Conservation (phyloP, 78 protist species). For the Trichosphaerium sp. region DNA sequence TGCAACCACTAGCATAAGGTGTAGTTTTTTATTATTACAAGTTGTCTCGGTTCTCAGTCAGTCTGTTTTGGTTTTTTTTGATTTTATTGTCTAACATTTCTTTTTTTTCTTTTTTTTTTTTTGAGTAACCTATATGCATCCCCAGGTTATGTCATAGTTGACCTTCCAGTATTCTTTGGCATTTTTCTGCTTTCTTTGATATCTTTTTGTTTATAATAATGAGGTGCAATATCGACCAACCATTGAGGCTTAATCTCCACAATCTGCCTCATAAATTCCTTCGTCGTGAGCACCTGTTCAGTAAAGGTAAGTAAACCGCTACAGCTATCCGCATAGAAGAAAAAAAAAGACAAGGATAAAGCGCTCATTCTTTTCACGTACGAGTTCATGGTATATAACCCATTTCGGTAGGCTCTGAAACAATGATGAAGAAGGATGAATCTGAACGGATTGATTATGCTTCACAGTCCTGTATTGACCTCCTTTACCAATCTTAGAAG, state of each 20-base stretch:
- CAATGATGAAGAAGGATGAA: conserved; percentile 67
- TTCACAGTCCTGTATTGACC: conserved; percentile 64
- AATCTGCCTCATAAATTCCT: conserved; percentile 81
- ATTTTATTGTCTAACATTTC: too few species aligned
- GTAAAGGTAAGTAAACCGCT: not conserved
- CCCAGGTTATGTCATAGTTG: too few species aligned
- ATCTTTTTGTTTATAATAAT: conserved; percentile 70
- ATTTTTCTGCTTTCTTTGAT: conserved; percentile 34
- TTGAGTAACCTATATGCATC: too few species aligned
- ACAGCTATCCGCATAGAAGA: conserved; percentile 64
- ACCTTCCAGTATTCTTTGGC: conserved; percentile 36
- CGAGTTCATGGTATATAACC: conserved; percentile 85
- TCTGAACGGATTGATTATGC: conserved; percentile 52
- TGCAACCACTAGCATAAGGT: too few species aligned
- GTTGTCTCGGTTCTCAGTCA: too few species aligned
- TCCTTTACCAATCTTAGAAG: conserved; percentile 36
- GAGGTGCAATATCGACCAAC: conserved; percentile 96
- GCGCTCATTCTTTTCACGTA: too few species aligned
- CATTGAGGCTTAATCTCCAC: conserved; percentile 86
- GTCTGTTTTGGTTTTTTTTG: too few species aligned
- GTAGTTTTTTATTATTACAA: too few species aligned
- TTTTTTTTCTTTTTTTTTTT: too few species aligned
- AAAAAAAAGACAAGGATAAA: too few species aligned
- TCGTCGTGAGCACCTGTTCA: conserved; percentile 82
- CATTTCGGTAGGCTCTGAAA: conserved; percentile 50